phyloP scores from a whole-genome alignment of 2,329 filamentous ascomycete genomes.

The Aschersonia sp. region DNA sequence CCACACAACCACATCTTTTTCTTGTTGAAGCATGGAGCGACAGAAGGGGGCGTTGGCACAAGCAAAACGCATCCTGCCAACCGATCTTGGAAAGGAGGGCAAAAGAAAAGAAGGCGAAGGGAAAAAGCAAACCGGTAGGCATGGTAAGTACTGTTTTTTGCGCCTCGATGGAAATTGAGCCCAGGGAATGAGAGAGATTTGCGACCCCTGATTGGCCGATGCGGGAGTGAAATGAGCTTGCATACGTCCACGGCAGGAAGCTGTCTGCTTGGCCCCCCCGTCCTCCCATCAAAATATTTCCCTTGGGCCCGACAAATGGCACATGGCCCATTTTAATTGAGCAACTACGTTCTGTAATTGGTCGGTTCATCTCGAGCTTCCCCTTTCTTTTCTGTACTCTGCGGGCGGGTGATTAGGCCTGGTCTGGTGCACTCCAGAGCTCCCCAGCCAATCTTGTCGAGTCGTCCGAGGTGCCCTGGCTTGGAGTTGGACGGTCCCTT shows the following conservation, averaged over 20 bases:
- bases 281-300: background rate
- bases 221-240: conserved; percentile 8
- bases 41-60: too few relatives aligned
- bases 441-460: background rate
- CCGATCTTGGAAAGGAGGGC: too few relatives aligned
- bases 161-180: background rate
- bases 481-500: background rate
- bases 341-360: background rate
- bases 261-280: too few relatives aligned
- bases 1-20: too few relatives aligned
- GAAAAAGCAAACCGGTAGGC: too few relatives aligned
- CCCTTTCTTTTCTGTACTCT: background rate
- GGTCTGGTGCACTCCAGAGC: background rate
- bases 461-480: background rate
- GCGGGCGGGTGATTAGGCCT: background rate
- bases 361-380: background rate
- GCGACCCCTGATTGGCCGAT: conserved; percentile 2
- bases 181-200: background rate
- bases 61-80: too few relatives aligned
- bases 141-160: too few relatives aligned
- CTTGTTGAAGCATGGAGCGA: too few relatives aligned
- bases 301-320: background rate
- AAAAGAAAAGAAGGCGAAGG: too few relatives aligned
- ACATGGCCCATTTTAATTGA: background rate
- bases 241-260: background rate